Percentiles rank a stretch among this genome's conserved stretches.
Conservation (phyloP, 192 early-diverging fungal genomes). For the Podila epicladia region DNA sequence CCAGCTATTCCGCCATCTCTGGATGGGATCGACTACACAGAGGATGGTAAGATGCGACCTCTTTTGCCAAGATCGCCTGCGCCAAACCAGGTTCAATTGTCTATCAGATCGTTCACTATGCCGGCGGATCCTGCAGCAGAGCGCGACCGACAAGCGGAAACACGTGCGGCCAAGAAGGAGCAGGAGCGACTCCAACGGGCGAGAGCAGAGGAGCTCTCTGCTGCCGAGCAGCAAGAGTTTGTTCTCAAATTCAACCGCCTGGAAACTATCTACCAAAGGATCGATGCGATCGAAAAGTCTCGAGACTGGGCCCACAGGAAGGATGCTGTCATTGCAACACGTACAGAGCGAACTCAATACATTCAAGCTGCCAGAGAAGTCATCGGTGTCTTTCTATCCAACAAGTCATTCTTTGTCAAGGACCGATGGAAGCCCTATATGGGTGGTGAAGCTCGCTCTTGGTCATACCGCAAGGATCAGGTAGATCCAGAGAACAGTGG, state of each 20-base stretch:
- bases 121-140: conserved; percentile 15
- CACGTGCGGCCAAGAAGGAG: conserved; percentile 14
- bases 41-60: too few relatives aligned
- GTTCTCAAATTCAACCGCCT: conserved; percentile 39
- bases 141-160: conserved; percentile 16
- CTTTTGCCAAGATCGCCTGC: too few relatives aligned
- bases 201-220: conserved; percentile 6
- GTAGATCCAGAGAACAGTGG: conserved; percentile 29
- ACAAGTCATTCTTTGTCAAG: conserved; percentile 45
- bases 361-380: conserved; percentile 43
- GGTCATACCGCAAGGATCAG: conserved; percentile 24
- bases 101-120: too few relatives aligned
- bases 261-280: conserved; percentile 17
- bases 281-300: conserved; percentile 44
- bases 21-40: too few relatives aligned
- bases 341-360: conserved; percentile 43
- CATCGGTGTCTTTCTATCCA: conserved; percentile 40
- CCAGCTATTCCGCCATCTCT: too few relatives aligned
- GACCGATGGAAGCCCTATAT: conserved; percentile 42
- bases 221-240: conserved; percentile 17
- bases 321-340: conserved; percentile 30
- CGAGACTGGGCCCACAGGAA: conserved; percentile 22
- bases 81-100: too few relatives aligned
- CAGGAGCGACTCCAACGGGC: conserved; percentile 27
- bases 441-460: conserved; percentile 20